Conservation (phyloP, 2,329 filamentous ascomycete species). For the Fusarium longipes region DNA sequence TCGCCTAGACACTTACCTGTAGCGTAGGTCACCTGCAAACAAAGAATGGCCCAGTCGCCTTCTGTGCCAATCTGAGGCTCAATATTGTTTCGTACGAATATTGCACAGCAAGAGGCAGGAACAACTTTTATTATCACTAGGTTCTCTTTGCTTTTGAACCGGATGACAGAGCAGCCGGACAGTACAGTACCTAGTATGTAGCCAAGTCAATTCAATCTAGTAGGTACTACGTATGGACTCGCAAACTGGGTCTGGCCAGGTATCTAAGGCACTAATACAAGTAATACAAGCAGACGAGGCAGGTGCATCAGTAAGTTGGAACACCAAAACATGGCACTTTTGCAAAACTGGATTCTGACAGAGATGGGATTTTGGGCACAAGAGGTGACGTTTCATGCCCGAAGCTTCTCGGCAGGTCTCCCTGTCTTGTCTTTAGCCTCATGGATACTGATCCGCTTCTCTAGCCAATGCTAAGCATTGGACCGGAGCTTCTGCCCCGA, state of each 20-base stretch:
- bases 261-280: neutral
- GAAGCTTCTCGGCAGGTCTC: conserved; percentile 7
- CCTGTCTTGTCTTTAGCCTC: conserved; percentile 22
- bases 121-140: conserved; percentile 20
- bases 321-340: conserved; percentile 39
- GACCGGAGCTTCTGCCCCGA: conserved; percentile 33
- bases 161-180: conserved; percentile 25
- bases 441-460: neutral
- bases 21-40: conserved; percentile 12
- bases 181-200: conserved; percentile 4
- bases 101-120: conserved; percentile 1
- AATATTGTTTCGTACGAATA: conserved; percentile 6
- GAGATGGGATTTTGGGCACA: conserved; percentile 36
- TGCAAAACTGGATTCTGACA: conserved; percentile 30
- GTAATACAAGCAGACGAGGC: neutral
- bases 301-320: neutral
- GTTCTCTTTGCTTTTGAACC: conserved; percentile 17
- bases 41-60: conserved; percentile 22
- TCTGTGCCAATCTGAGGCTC: conserved; percentile 20
- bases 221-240: too few relatives aligned
- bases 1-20: neutral
- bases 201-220: conserved; percentile 6
- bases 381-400: conserved; percentile 25
- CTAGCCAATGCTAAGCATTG: neutral
- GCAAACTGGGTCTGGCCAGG: neutral